These are phyloP conservation scores for Aureobasidium sp. DNA, from an alignment of 2,329 filamentous ascomycete species.

Conservation along the genomic window DNA sequence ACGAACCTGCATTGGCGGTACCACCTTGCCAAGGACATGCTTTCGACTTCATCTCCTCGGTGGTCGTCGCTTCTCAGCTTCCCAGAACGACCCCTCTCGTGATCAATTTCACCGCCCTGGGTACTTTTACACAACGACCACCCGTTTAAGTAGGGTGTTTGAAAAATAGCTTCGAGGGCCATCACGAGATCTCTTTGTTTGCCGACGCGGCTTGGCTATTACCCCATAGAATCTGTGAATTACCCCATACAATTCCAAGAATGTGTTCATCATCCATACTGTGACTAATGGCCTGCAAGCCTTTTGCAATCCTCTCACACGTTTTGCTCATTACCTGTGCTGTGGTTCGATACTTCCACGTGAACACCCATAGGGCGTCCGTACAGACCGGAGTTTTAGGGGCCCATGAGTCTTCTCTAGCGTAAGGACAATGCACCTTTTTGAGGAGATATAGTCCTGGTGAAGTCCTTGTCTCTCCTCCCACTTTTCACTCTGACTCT, in stretches of 20 bases:
- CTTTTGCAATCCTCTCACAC: slow-evolving; percentile 8
- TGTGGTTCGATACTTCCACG: neutral
- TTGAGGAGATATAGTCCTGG: slow-evolving; percentile 8
- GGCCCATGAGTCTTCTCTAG: slow-evolving; percentile 1
- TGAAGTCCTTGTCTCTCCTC: neutral
- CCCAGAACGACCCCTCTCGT: neutral
- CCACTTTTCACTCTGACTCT: neutral
- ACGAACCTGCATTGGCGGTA: neutral
- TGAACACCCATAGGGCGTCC: neutral
- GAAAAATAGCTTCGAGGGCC: neutral
- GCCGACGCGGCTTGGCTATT: slow-evolving; percentile 5
- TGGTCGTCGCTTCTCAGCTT: neutral
- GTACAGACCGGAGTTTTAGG: neutral
- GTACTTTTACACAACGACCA: neutral
- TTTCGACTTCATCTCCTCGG: slow-evolving; percentile 3
- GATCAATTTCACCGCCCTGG: slow-evolving; percentile 4
- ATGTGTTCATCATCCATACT: neutral
- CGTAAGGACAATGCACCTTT: slow-evolving; percentile 11
- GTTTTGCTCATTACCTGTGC: slow-evolving; percentile 9
- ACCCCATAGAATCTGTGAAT: neutral
- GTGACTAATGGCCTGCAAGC: slow-evolving; percentile 12
- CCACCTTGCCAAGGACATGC: slow-evolving; percentile 4
- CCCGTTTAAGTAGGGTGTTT: neutral
- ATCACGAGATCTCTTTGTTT: slow-evolving; percentile 8
- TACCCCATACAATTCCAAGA: neutral